phyloP scores from a whole-genome alignment of 768 basidiomycete genomes.

The Tricholoma sp. region DNA sequence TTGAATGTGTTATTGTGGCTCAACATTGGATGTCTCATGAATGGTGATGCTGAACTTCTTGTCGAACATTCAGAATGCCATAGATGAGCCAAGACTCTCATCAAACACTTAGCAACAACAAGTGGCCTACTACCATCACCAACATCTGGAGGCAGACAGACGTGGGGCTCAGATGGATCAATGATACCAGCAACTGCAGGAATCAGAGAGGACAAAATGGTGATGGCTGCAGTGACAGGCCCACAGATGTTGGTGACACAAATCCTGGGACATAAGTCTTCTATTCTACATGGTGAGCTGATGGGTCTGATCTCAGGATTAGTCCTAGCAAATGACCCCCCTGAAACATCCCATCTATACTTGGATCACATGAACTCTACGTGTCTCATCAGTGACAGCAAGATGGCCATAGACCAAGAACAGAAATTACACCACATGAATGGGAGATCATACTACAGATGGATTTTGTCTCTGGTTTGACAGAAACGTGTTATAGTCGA shows the following conservation, averaged over 20 bases:
- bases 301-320: constrained; percentile 15
- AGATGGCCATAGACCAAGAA: constrained; percentile 5
- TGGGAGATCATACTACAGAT: constrained; percentile 19
- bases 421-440: no score
- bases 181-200: background rate
- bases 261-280: background rate
- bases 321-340: constrained; percentile 1
- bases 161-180: background rate
- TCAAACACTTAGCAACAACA: background rate
- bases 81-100: background rate
- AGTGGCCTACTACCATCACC: background rate
- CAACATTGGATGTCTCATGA: background rate
- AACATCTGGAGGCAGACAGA: background rate
- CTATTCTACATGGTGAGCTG: constrained; percentile 5
- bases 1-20: background rate
- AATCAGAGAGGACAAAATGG: background rate
- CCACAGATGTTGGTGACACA: background rate
- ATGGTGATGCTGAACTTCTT: background rate
- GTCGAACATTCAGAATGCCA: background rate
- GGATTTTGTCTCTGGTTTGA: constrained; percentile 12
- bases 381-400: constrained; percentile 13
- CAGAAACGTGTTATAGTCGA: background rate
- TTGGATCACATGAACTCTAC: constrained; percentile 22
- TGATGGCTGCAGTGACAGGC: background rate
- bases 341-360: constrained; percentile 1